Base-by-base conservation (phyloP, 2,329 filamentous ascomycete genomes). In the Hypoxylon sp. region DNA sequence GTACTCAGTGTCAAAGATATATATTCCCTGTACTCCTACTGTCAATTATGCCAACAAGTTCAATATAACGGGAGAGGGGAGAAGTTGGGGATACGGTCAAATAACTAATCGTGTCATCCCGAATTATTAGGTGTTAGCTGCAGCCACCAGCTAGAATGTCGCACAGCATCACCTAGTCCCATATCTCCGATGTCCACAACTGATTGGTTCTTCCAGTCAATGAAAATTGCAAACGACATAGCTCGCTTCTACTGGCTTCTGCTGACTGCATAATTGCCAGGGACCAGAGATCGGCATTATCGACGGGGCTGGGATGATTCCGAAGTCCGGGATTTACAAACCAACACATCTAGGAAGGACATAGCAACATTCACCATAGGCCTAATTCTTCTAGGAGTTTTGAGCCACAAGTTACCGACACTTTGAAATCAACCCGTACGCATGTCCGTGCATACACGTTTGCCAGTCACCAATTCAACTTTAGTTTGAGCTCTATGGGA, bases 181-280 rank as follows among this genome's bases (percentile, higher is more conserved):
- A 39, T 11, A 26, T 29, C 35, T 24, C n/a, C 51, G 42, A 54
- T 54, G 11, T 2, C 35, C 22, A 42, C 24, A 2, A 9, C 35
- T 13, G 22, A 54, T 44, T 54, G n/a, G 14, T n/a, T 26, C 52
- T n/a, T 42, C 52, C 8, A 13, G 13, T 19, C n/a, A 31, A 44
- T 31, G 22, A 54, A 29, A n/a, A 29, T 6, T 44, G 22, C 22
- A n/a, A 42, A 54, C 39, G 9, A 29, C 35, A 54, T n/a, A 33
- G 5, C 22, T 54, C 52, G 35, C 35, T 54, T 13, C 35, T 22
- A 35, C 33, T 10, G 22, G 19, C 17, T 11, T n/a, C 52, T 42
- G 26, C 52, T 54, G 39, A 54, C 51, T 42, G 51, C 51, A 54
- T 53, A 26, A 39, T 24, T 11, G 24, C 10, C 39, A 39, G 26